Percentiles rank a stretch among this genome's conserved stretches.
These are phyloP conservation scores for Colletotrichum trifolii DNA, from an alignment of 2,329 filamentous ascomycete genomes.

Conservation along the genomic window DNA sequence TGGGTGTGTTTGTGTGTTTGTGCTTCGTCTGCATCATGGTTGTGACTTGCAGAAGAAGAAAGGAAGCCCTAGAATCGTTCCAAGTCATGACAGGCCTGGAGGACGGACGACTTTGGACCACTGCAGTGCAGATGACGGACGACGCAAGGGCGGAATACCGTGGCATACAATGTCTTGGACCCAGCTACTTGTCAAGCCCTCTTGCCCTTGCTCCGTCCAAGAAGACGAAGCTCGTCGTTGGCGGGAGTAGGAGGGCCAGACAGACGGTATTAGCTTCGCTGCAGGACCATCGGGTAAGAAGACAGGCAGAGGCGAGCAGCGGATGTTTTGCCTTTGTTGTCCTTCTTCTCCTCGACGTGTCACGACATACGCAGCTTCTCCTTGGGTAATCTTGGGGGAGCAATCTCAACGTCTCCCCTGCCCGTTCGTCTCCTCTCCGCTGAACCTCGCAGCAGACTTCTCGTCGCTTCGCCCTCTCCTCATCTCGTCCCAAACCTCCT, in stretches of 20 bases:
- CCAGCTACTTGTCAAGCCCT: constrained; percentile 1
- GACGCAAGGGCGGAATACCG: constrained; percentile 26
- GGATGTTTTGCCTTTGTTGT: constrained; percentile 8
- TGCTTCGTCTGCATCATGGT: not conserved
- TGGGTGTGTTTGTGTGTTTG: not conserved
- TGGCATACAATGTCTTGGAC: constrained; percentile 18
- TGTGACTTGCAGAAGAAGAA: constrained; percentile 2
- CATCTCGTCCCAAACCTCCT: constrained; percentile 6
- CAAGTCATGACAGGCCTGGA: constrained; percentile 4
- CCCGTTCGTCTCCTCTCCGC: constrained; percentile 2
- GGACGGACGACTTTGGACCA: constrained; percentile 5
- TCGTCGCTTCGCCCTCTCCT: constrained; percentile 3
- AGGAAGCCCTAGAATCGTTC: too few relatives aligned
- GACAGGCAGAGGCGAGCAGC: not conserved
- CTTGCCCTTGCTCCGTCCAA: constrained; percentile 11
- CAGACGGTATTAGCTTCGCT: too few relatives aligned
- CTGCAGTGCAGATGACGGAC: constrained; percentile 16
- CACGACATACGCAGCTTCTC: constrained; percentile 31
- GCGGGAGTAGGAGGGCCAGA: not conserved
- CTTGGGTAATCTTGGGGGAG: constrained; percentile 15
- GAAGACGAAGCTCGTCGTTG: constrained; percentile 8
- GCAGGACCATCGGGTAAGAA: too few relatives aligned
- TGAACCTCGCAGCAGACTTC: constrained; percentile 4
- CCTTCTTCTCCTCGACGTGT: constrained; percentile 8
- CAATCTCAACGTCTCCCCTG: constrained; percentile 2